Percentiles rank a stretch among this genome's conserved stretches.
phyloP scores from a whole-genome alignment of 768 basidiomycete species.

The Tulasnella sp. region DNA sequence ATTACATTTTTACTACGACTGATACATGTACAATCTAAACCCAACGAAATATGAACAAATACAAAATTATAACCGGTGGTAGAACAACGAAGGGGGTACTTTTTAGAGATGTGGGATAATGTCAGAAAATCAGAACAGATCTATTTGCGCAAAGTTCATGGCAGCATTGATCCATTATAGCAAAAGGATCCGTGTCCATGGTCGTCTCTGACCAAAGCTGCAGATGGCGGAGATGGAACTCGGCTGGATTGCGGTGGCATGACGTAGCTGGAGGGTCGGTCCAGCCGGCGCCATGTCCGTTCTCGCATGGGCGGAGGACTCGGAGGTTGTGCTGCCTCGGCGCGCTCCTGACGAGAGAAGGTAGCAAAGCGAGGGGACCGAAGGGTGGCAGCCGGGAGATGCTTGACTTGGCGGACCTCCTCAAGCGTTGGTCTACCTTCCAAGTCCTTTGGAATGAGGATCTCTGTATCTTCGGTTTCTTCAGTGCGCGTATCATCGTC shows the following conservation, averaged over 20 bases:
- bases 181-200: slow-evolving; percentile 3
- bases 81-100: background rate
- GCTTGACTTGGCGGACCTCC: slow-evolving; percentile 11
- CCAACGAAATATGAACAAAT: background rate
- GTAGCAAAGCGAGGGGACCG: background rate
- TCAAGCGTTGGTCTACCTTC: slow-evolving; percentile 9
- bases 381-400: background rate
- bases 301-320: background rate
- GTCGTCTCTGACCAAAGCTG: slow-evolving; percentile 3
- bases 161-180: slow-evolving; percentile 4
- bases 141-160: background rate
- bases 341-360: background rate
- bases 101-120: background rate
- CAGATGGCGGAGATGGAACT: background rate
- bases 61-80: background rate
- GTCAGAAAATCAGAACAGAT: background rate
- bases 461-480: background rate
- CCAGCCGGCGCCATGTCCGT: slow-evolving; percentile 2
- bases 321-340: background rate
- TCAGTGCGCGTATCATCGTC: background rate
- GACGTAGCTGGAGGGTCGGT: background rate
- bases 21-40: slow-evolving; percentile 5
- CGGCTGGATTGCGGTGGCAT: background rate
- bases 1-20: background rate
- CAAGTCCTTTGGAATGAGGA: slow-evolving; percentile 9